phyloP scores from a whole-genome alignment of 495 filamentous ascomycete species.

The Hypoxylon rickii region DNA sequence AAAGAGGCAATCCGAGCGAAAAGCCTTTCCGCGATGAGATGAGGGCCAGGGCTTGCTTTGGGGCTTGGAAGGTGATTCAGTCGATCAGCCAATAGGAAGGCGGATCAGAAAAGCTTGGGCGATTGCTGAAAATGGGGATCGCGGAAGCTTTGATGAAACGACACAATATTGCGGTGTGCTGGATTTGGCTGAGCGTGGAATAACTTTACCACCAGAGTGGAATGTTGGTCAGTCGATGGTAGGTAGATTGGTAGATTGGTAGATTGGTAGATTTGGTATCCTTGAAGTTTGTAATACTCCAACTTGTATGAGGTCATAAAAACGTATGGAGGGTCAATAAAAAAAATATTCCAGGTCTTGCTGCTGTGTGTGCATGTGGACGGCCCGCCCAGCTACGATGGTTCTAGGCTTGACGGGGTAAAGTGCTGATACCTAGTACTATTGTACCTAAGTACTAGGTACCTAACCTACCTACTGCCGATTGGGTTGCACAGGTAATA shows the following conservation, averaged over 20 bases:
- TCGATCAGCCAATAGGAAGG: conserved; percentile 17
- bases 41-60: background rate
- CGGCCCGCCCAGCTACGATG: background rate
- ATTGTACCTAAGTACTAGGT: no score
- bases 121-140: no score
- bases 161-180: conserved; percentile 21
- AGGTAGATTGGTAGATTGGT: no score
- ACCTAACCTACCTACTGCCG: no score
- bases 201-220: conserved; percentile 13
- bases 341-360: conserved; percentile 10
- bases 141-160: conserved; percentile 20
- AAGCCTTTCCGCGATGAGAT: conserved; percentile 12
- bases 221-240: conserved; percentile 32
- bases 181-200: background rate
- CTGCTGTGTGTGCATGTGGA: conserved; percentile 1
- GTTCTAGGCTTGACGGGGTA: conserved; percentile 14
- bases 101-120: conserved; percentile 3
- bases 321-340: background rate
- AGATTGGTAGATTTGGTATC: no score
- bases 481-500: no score
- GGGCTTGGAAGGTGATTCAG: background rate
- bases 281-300: background rate
- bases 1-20: conserved; percentile 5
- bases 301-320: conserved; percentile 34
- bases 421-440: no score